A percentile compares a stretch with the other conserved stretches of the same genome.
These are phyloP conservation scores for Nannochloris sp. DNA, from an alignment of 139 green algal species.

Conservation along the genomic window DNA sequence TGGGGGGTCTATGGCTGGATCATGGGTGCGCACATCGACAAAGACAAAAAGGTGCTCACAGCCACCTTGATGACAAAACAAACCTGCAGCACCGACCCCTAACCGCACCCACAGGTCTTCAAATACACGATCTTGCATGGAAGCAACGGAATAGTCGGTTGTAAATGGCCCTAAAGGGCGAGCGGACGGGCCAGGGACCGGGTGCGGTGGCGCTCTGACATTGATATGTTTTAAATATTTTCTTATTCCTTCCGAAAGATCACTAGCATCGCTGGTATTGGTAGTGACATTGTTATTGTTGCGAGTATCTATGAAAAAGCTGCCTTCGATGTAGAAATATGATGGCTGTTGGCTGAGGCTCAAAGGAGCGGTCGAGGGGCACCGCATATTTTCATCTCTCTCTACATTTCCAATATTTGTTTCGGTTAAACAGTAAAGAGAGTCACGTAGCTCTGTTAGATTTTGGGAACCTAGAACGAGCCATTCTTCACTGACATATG, in stretches of 20 bases:
- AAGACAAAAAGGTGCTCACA: conserved; percentile 61
- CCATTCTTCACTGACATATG: conserved; percentile 21
- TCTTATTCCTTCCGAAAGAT: conserved; percentile 23
- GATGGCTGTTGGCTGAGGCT: conserved; percentile 3
- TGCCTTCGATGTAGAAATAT: conserved; percentile 49
- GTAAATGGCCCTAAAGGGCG: neutral
- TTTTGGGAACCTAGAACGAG: conserved; percentile 28
- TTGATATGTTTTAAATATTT: no score
- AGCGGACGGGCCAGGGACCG: neutral
- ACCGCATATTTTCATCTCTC: neutral
- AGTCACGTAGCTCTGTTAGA: conserved; percentile 30
- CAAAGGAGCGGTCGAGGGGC: no score
- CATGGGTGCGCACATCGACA: conserved; percentile 37
- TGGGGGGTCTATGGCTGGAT: conserved; percentile 27
- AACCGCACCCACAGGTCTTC: conserved; percentile 31
- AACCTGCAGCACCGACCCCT: conserved; percentile 24
- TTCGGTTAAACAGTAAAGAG: conserved; percentile 32
- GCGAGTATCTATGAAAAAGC: conserved; percentile 46
- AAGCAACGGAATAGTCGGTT: conserved; percentile 9
- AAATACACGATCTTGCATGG: conserved; percentile 31
- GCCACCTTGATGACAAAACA: conserved; percentile 58
- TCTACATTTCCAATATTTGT: conserved; percentile 17
- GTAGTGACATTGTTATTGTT: no score
- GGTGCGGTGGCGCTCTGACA: conserved; percentile 8
- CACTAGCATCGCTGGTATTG: no score